Evolutionary conservation across 106 monocot genomes (phyloP).

Genomic region (Allium sativum): DNA sequence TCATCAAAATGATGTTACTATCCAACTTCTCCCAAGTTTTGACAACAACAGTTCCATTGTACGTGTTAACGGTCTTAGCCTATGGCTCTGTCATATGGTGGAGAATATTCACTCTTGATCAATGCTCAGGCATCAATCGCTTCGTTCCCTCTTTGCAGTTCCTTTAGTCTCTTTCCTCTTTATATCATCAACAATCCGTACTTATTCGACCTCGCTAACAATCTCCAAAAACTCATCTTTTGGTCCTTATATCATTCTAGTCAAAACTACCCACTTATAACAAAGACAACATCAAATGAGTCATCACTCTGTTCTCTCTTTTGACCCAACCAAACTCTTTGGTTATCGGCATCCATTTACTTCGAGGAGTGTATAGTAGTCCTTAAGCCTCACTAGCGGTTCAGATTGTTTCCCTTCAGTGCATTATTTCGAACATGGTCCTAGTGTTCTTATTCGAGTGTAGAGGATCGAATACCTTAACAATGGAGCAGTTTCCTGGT

Average conservation of each 20-base stretch:
- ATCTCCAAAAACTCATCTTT: constrained; percentile 60
- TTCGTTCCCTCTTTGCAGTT: constrained; percentile 37
- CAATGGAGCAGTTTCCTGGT: constrained; percentile 49
- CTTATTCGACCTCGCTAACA: constrained; percentile 61
- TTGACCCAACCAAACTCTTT: constrained; percentile 66
- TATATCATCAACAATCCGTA: constrained; percentile 53
- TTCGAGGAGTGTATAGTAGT: constrained; percentile 54
- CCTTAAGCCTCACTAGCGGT: constrained; percentile 57
- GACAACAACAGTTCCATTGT: no score
- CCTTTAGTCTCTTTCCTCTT: constrained; percentile 61
- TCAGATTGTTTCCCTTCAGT: constrained; percentile 66
- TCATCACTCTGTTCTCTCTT: constrained; percentile 61
- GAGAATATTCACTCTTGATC: no score
- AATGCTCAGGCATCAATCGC: no score
- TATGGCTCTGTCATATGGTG: no score
- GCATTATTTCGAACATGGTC: constrained; percentile 65
- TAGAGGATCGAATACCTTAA: constrained; percentile 37
- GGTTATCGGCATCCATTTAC: constrained; percentile 63
- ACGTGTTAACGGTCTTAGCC: no score
- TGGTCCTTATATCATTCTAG: constrained; percentile 12
- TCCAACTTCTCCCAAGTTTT: no score
- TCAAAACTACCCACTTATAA: constrained; percentile 3
- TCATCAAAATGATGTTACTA: background rate
- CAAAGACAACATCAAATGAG: constrained; percentile 39
- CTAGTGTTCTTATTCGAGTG: constrained; percentile 68